phyloP scores from a whole-genome alignment of 2,329 filamentous ascomycete genomes.

The Sclerotinia spermophila region DNA sequence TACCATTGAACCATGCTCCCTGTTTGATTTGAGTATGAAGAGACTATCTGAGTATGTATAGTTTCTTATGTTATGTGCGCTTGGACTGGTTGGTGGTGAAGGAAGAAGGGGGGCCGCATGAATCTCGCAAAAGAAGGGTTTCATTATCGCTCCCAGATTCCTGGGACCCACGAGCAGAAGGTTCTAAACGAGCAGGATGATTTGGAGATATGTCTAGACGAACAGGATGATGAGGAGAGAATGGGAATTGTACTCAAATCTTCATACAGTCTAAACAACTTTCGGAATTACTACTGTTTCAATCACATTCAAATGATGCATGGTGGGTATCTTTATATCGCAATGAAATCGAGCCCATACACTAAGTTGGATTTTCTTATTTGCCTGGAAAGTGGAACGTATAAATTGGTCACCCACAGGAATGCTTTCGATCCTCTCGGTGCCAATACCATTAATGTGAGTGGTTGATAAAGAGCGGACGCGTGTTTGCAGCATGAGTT shows the following conservation, averaged over 20 bases:
- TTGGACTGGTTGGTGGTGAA: neutral
- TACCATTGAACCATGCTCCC: neutral
- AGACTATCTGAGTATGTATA: neutral
- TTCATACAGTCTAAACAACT: neutral
- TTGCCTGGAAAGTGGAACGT: neutral
- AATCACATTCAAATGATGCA: neutral
- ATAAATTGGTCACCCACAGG: neutral
- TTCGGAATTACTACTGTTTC: neutral
- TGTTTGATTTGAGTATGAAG: neutral
- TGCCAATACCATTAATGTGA: neutral
- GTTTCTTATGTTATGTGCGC: neutral
- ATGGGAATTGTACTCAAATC: rapidly evolving
- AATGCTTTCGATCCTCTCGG: neutral
- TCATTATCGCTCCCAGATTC: too few species aligned
- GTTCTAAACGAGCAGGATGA: too few species aligned
- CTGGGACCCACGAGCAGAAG: too few species aligned
- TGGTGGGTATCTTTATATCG: neutral
- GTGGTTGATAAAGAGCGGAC: neutral
- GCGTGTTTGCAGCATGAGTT: neutral
- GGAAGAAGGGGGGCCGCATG: neutral
- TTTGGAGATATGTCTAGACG: too few species aligned
- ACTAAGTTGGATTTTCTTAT: rapidly evolving
- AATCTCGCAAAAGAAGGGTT: neutral
- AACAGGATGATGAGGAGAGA: neutral
- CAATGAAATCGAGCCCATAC: neutral